These are phyloP conservation scores for Penicillium parvum DNA, from an alignment of 495 filamentous ascomycete genomes.

Conservation along the genomic window DNA sequence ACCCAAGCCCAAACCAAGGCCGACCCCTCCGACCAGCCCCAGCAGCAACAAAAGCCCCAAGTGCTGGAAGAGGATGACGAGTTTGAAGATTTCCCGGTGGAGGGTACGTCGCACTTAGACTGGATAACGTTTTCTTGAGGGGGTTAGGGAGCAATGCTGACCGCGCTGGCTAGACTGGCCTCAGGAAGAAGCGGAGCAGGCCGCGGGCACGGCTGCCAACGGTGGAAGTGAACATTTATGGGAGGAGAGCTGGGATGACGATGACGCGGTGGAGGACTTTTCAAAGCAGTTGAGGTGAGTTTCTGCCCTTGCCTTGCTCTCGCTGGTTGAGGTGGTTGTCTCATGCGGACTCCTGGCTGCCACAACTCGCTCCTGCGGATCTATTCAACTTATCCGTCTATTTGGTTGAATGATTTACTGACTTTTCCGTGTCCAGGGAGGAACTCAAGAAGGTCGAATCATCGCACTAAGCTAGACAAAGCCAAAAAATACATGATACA, in stretches of 20 bases:
- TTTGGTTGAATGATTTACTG: no score
- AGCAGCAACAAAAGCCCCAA: constrained; percentile 53
- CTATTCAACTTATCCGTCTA: no score
- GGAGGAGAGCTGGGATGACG: constrained; percentile 99
- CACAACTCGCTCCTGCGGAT: no score
- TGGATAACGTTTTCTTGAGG: no score
- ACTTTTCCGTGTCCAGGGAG: no score
- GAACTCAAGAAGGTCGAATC: constrained; percentile 92
- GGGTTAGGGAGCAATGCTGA: no score
- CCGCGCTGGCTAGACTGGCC: constrained; percentile 65
- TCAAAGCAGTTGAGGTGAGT: constrained; percentile 89
- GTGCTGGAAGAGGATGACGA: constrained; percentile 95
- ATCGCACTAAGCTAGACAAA: constrained; percentile 23
- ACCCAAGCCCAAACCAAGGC: constrained; percentile 33
- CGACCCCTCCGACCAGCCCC: constrained; percentile 38
- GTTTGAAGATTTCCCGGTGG: constrained; percentile 97
- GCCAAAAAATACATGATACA: constrained; percentile 1
- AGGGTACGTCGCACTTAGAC: constrained; percentile 76
- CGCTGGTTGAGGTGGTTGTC: no score
- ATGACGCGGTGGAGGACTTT: constrained; percentile 96
- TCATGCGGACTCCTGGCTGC: no score
- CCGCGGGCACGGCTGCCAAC: constrained; percentile 42
- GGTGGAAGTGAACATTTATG: constrained; percentile 75
- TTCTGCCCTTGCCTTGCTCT: neutral
- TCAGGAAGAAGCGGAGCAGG: constrained; percentile 78